phyloP scores from a whole-genome alignment of 345 rosid genomes.

The Nephelium lappaceum region DNA sequence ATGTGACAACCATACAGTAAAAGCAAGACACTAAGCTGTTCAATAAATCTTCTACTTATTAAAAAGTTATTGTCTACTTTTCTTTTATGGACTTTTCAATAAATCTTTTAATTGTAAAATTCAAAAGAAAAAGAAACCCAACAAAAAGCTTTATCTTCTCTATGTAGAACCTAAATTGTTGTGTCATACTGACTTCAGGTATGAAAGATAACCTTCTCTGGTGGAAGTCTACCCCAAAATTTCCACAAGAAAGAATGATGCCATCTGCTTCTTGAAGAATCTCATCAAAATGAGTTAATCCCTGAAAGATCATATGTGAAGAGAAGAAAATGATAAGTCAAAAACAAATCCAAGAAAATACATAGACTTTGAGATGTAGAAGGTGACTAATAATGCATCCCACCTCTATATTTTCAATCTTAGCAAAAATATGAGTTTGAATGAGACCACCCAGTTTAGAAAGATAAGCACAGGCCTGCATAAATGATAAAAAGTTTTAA shows the following conservation, averaged over 20 bases:
- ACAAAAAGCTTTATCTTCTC: neutral
- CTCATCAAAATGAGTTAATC: constrained; percentile 69
- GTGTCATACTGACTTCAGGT: neutral
- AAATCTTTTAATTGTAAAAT: neutral
- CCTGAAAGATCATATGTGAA: constrained; percentile 36
- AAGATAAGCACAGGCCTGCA: too few species aligned
- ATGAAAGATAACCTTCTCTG: constrained; percentile 59
- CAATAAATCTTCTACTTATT: neutral
- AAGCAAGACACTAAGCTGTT: neutral
- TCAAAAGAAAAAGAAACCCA: neutral
- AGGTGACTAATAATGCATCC: too few species aligned
- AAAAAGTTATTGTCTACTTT: neutral
- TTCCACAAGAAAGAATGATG: constrained; percentile 71
- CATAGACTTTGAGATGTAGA: too few species aligned
- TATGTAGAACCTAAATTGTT: neutral
- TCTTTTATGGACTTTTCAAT: neutral
- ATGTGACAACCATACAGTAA: neutral
- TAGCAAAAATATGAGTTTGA: too few species aligned
- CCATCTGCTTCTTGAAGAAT: constrained; percentile 74
- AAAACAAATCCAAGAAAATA: constrained; percentile 23
- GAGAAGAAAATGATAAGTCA: constrained; percentile 6
- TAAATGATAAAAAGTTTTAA: too few species aligned
- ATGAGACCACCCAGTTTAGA: too few species aligned
- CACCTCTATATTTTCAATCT: too few species aligned
- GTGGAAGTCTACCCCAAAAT: too few species aligned